Evolutionary conservation across 2,329 filamentous ascomycete species (phyloP).

Genomic region (Cladosporium sp.): DNA sequence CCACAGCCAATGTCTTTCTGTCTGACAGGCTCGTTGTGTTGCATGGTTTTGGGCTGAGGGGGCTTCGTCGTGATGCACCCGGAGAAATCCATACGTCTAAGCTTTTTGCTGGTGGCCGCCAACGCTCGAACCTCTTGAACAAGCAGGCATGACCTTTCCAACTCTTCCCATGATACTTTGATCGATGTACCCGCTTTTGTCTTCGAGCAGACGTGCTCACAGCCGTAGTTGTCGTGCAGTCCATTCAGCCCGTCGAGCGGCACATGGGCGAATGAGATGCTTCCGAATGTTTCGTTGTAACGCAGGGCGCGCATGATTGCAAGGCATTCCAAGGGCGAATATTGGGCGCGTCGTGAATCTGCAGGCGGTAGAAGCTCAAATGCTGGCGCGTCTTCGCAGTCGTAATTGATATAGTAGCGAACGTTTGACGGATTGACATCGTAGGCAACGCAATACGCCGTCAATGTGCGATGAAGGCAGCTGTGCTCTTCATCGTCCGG

Average conservation of each 20-base stretch:
- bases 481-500: conserved; percentile 56
- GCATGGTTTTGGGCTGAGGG: conserved; percentile 17
- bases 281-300: conserved; percentile 66
- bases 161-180: conserved; percentile 49
- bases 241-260: conserved; percentile 62
- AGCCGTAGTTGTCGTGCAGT: conserved; percentile 55
- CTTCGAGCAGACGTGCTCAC: conserved; percentile 58
- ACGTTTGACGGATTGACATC: conserved; percentile 64
- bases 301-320: conserved; percentile 65
- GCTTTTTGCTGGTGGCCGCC: conserved; percentile 60
- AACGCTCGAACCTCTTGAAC: conserved; percentile 66
- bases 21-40: not conserved
- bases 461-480: conserved; percentile 62
- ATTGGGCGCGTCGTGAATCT: conserved; percentile 48
- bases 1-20: conserved; percentile 60
- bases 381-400: conserved; percentile 62
- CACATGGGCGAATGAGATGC: conserved; percentile 64
- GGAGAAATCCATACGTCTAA: conserved; percentile 63
- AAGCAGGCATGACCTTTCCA: conserved; percentile 54
- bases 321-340: conserved; percentile 60
- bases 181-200: conserved; percentile 56
- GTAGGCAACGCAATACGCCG: conserved; percentile 67
- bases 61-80: conserved; percentile 56
- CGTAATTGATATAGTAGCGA: conserved; percentile 57
- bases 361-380: conserved; percentile 61